Base-by-base conservation (phyloP, 768 basidiomycete genomes). In the Termitomyces titanicus region DNA sequence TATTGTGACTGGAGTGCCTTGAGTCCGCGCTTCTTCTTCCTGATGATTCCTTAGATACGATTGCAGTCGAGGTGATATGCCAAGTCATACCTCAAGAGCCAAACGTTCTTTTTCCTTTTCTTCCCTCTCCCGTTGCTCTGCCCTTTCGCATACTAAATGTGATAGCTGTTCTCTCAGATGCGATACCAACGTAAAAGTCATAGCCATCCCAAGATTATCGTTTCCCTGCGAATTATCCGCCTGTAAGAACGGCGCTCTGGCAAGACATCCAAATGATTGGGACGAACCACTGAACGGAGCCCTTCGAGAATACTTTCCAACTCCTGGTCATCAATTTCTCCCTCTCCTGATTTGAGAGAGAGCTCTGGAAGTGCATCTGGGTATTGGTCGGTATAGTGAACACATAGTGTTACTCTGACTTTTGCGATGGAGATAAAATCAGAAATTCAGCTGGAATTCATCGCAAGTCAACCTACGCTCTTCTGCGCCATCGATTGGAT, bases 161-260 rank as follows among this genome's bases (percentile, higher is more conserved):
- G 85, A 81, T 15, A 98, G 74, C 47, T 83, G 77, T 70, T 98
- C 94, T 60, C 89, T 79, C 43, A 97, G 79, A 63, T 89, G 86
- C 0, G 90, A 88, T 11, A 94, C 86, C 17, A 99, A 77, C 0
- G 96, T 94, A 67, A 97, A 99, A 17, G 94, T 95, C 94, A 98
- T 98, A 2, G 97, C 94, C 88, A 95, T 95, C 40, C 93, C 93
- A 20, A 92, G 64, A 68, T 90, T 94, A 66, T 94, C 92, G 65
- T 88, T 82, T 53, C 89, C 90, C 88, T 91, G 52, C 54, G 49
- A 47, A 51, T 24, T 31, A 48, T 52, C 58, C 49, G 29, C 22
- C n/a, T 50, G 39, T 49, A 35, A 51, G 55, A 57, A 35, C 40
- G 25, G 25, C 8, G 40, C 24, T 58, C 44, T 38, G 20, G 38